Evolutionary conservation across 805 yeast species (phyloP).

Genomic region (Kluyveromyces nonfermentans): DNA sequence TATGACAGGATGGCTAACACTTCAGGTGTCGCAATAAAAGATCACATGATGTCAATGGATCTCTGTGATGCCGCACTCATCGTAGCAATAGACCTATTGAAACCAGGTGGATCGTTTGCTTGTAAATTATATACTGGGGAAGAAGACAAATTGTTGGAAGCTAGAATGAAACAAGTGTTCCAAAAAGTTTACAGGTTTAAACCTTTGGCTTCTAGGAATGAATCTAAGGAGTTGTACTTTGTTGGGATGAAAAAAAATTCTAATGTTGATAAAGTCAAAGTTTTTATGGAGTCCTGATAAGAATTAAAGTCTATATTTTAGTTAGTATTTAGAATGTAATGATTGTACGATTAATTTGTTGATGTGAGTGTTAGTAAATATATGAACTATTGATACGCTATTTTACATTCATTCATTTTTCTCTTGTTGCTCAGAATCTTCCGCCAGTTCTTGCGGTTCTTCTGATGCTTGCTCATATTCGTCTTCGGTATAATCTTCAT

Average conservation of each 20-base stretch:
- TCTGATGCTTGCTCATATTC: conserved; percentile 10
- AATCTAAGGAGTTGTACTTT: conserved; percentile 76
- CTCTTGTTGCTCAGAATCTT: conserved; percentile 7
- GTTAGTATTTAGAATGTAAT: neutral
- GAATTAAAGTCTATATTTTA: neutral
- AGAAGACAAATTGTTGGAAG: conserved; percentile 61
- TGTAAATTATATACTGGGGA: conserved; percentile 81
- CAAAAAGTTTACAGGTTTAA: conserved; percentile 57
- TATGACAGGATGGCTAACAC: conserved; percentile 91
- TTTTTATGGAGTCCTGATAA: conserved; percentile 26
- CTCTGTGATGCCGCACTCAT: conserved; percentile 85
- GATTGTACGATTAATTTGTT: neutral
- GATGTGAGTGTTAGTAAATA: neutral
- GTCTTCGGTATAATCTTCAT: conserved; percentile 12
- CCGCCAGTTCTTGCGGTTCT: conserved; percentile 10
- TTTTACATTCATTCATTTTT: conserved; percentile 8
- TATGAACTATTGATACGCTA: conserved; percentile 4
- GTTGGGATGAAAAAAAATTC: conserved; percentile 48
- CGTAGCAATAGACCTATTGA: conserved; percentile 61
- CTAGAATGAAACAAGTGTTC: conserved; percentile 50
- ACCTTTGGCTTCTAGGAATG: conserved; percentile 72
- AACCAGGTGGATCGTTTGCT: conserved; percentile 61
- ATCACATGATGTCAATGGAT: conserved; percentile 76
- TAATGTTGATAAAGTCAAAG: conserved; percentile 34
- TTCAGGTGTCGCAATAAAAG: conserved; percentile 69